A percentile compares a stretch with the other conserved stretches of the same genome.
Conservation (phyloP, 2,329 filamentous ascomycete species). For the Pseudofabraea citricarpa region DNA sequence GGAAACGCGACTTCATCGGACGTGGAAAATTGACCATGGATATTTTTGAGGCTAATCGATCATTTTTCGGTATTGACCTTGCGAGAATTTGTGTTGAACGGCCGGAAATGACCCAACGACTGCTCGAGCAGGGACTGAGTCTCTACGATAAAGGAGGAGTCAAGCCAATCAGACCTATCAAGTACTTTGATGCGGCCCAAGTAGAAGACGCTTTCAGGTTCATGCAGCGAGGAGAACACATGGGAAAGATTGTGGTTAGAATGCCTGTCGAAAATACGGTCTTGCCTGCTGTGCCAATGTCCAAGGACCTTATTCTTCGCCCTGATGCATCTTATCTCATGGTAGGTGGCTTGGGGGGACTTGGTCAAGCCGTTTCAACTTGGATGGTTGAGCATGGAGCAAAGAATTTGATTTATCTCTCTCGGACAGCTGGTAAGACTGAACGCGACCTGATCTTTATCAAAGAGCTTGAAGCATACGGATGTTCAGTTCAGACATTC, state of each 20-base stretch:
- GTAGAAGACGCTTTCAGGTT: constrained; percentile 17
- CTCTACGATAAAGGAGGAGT: constrained; percentile 3
- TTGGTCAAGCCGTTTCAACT: constrained; percentile 31
- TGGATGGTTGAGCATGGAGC: constrained; percentile 35
- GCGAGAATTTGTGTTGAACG: constrained; percentile 1
- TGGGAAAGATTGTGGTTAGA: constrained; percentile 34
- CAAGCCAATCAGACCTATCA: constrained; percentile 22
- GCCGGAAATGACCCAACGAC: background rate
- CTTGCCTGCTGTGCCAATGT: background rate
- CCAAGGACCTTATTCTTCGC: background rate
- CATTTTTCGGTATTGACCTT: constrained; percentile 35
- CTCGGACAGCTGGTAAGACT: constrained; percentile 31
- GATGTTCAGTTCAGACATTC: constrained; percentile 11
- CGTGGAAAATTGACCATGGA: constrained; percentile 11
- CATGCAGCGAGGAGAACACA: constrained; percentile 35
- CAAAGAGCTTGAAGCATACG: constrained; percentile 11
- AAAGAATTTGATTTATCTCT: constrained; percentile 31
- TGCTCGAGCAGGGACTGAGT: constrained; percentile 11
- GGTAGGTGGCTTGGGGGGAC: constrained; percentile 36
- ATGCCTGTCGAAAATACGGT: constrained; percentile 10
- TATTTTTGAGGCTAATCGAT: constrained; percentile 31
- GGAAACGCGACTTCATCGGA: constrained; percentile 28
- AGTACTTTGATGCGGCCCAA: constrained; percentile 30
- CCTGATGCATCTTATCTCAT: constrained; percentile 30
- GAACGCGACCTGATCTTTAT: constrained; percentile 6